A percentile compares a stretch with the other conserved stretches of the same genome.
Evolutionary conservation across 176 grass and related monocot species (phyloP).

Genomic region (Rhynchospora breviuscula): DNA sequence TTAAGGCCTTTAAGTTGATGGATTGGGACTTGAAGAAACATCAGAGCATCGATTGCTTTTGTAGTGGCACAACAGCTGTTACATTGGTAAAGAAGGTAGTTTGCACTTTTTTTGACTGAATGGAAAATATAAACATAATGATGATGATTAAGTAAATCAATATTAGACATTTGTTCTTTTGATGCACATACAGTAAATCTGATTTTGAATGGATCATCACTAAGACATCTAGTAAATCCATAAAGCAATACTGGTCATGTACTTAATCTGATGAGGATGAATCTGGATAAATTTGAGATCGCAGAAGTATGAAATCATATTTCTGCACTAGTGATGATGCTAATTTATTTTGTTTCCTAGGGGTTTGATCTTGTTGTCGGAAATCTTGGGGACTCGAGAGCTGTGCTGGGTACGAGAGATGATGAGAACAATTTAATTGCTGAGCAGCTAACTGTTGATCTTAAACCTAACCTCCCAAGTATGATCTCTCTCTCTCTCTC

Average conservation of each 20-base stretch:
- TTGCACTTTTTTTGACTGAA: not conserved
- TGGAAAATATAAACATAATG: not conserved
- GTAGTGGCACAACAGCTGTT: slow-evolving; percentile 89
- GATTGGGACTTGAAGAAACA: slow-evolving; percentile 92
- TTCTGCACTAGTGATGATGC: slow-evolving; percentile 28
- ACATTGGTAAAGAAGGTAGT: slow-evolving; percentile 91
- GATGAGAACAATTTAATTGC: slow-evolving; percentile 76
- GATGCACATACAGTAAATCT: not conserved
- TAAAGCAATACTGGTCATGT: not conserved
- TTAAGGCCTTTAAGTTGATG: slow-evolving; percentile 92
- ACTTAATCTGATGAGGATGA: not conserved
- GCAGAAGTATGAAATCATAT: slow-evolving; percentile 5
- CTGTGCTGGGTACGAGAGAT: slow-evolving; percentile 85
- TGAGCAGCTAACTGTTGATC: slow-evolving; percentile 92
- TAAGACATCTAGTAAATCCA: not conserved
- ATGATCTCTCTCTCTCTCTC: slow-evolving; percentile 17
- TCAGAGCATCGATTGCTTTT: slow-evolving; percentile 88
- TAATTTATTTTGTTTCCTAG: slow-evolving; percentile 48
- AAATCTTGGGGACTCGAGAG: slow-evolving; percentile 97
- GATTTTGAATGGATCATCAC: not conserved
- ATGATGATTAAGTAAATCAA: not conserved
- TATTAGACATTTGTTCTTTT: not conserved
- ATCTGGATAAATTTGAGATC: not conserved
- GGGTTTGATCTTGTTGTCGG: slow-evolving; percentile 90
- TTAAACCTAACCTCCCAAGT: slow-evolving; percentile 99